Evolutionary conservation across 2,329 filamentous ascomycete genomes (phyloP), one percentile per base, ranked within the genome.

Genomic region (Tolypocladium sp.): DNA sequence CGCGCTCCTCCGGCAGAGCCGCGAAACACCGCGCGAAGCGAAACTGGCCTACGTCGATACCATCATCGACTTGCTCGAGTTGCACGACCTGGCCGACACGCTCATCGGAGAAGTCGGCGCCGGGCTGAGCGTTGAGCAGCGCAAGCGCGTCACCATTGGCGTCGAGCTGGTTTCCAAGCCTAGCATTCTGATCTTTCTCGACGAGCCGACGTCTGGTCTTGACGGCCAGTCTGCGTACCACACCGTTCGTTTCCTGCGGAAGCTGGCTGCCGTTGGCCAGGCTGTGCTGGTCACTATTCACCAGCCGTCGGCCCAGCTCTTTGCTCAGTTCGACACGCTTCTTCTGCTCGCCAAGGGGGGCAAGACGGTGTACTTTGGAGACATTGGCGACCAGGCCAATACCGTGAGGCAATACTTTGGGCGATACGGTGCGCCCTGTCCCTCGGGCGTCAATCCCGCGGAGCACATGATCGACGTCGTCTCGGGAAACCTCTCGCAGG

Each of bases 11-110:
- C 83, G 90, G 57, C 90, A 93, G 68, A 85, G 84, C 33, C 83
- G 82, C 12, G 78, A 85, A 30, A 80, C 85, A 2, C 75, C 87
- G 0, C 79, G 80, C 1, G 74, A 82, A 58, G 89, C 92, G 66
- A 93, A 92, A 73, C 73, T 91, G 1, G 82, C 80, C 4, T 93
- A 93, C 63, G 90, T 92, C 10, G 82, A 91, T 56, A 88, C 89
- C 60, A 88, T 93, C 44, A 90, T 94, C 66, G 88, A 90, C 65
- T 72, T 82, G 0, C 67, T 82, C 0, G 79, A 81, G 60, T 72
- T 82, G 5, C 71, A 76, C 44, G 75, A 79, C n/a, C 67, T 81
- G 4, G 75, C 73, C 2, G 73, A 82, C 57, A 79, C 79, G 0
- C 67, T 82, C 0, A 78, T 82, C 33, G 79, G 79, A 1, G 62